Evolutionary conservation across 228 moss, liverwort and hornwort species (phyloP).

Genomic region (Sphagnum magellanicum): DNA sequence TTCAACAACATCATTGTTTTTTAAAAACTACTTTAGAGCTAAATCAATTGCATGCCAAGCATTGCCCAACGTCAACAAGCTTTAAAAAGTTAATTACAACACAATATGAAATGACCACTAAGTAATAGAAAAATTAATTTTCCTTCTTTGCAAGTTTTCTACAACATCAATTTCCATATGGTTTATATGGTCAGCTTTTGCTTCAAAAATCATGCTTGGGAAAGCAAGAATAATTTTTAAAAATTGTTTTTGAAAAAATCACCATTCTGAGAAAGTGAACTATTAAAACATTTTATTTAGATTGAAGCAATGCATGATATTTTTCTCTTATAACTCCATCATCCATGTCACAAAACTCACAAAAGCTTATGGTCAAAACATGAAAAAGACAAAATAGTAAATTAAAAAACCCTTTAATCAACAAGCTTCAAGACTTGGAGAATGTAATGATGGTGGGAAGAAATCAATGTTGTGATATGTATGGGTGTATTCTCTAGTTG

Average conservation of each 20-base stretch:
- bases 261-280: constrained; percentile 99
- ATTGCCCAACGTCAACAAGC: no score
- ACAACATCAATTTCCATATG: no score
- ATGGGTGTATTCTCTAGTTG: no score
- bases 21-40: not conserved
- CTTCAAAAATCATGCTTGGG: no score
- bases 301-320: constrained; percentile 70
- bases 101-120: no score
- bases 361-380: not conserved
- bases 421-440: not conserved
- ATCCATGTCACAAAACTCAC: constrained; percentile 57
- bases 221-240: not conserved
- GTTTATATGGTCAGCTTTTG: no score
- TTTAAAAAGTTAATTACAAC: no score
- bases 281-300: constrained; percentile 86
- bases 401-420: not conserved
- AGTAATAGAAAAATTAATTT: no score
- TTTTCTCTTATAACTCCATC: constrained; percentile 89
- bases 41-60: not conserved
- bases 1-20: not conserved
- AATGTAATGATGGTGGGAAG: not conserved
- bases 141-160: no score
- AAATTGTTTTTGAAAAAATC: constrained; percentile 74
- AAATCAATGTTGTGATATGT: no score
- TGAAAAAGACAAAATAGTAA: not conserved